Evolutionary conservation across 768 basidiomycete species (phyloP).

Genomic region (Mycena latifolia): DNA sequence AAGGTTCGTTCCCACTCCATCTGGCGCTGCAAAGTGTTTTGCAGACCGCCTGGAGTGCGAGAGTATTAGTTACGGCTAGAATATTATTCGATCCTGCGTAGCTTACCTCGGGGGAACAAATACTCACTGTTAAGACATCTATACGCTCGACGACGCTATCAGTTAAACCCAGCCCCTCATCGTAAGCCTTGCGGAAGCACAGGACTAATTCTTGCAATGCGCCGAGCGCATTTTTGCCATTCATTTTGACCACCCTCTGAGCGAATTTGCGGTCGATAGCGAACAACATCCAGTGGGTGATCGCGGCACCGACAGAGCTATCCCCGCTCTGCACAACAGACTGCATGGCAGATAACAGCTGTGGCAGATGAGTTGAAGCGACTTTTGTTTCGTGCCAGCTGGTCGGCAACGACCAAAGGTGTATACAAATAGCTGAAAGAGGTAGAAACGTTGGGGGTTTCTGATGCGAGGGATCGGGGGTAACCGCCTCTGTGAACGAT

Average conservation of each 20-base stretch:
- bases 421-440: slow-evolving; percentile 1
- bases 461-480: not conserved
- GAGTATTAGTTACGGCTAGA: too few species aligned
- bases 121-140: slow-evolving; percentile 2
- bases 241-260: too few species aligned
- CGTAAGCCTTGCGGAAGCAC: slow-evolving; percentile 8
- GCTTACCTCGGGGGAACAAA: slow-evolving; percentile 9
- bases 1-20: too few species aligned
- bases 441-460: slow-evolving; percentile 1
- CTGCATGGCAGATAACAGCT: slow-evolving; percentile 1
- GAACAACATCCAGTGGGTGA: slow-evolving; percentile 6
- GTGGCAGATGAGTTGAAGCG: not conserved
- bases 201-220: slow-evolving; percentile 9
- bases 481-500: slow-evolving; percentile 4
- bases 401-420: slow-evolving; percentile 3
- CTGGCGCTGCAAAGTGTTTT: too few species aligned
- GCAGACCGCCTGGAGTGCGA: too few species aligned
- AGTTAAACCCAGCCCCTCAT: slow-evolving; percentile 1
- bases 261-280: too few species aligned
- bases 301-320: not conserved
- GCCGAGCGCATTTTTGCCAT: not conserved
- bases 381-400: too few species aligned
- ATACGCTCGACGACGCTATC: not conserved
- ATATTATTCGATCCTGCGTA: too few species aligned
- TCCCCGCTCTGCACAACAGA: not conserved